Base-by-base conservation (phyloP, 495 filamentous ascomycete species). In the Letharia columbiana region DNA sequence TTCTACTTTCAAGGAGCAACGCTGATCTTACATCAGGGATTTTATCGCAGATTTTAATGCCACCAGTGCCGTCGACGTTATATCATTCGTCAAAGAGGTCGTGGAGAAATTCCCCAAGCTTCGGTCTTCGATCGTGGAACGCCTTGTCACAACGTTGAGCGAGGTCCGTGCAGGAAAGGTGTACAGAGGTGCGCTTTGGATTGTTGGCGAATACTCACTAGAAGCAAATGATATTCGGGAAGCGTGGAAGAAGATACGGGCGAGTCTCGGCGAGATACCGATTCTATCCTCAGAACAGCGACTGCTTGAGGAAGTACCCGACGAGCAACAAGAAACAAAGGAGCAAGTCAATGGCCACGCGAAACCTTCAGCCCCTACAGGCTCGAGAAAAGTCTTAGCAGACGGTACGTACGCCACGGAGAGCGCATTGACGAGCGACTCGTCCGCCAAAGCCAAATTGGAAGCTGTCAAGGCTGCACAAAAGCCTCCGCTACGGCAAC, bases 11-110 rank as follows among this genome's bases (percentile, higher is more conserved):
- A 57, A 35, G 13, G n/a, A 57, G 33, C 54, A 57, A 57, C 6
- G 17, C 54, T 57, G 4, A 57, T 33, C n/a, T 33, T 57, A 0
- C 33, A 9, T 37, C 54, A 57, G 54, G 64, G 94, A 99, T 73
- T 97, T 98, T 73, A 98, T 99, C 74, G 91, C 89, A 63, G 95
- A 99, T 75, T 97, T 97, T 76, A 98, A 94, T 82, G 96, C 91
- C 72, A 88, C 91, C 54, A 96, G 92, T 3, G 94, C 95, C 3
- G 91, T 99, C 39, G 95, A 99, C 78, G 92, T 99, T 15, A 97
- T 99, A 71, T 89, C 90, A 28, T 99, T 99, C 69, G 92, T 98
- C 58, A 99, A 99, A 76, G 95, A 99, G 73, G 95, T 99, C 10
- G 95, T 97, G 6, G 95, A 99, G 79, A 96, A 94, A 73, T 99